Evolutionary conservation across 768 basidiomycete genomes (phyloP).

Genomic region (Lentinula raphanica): DNA sequence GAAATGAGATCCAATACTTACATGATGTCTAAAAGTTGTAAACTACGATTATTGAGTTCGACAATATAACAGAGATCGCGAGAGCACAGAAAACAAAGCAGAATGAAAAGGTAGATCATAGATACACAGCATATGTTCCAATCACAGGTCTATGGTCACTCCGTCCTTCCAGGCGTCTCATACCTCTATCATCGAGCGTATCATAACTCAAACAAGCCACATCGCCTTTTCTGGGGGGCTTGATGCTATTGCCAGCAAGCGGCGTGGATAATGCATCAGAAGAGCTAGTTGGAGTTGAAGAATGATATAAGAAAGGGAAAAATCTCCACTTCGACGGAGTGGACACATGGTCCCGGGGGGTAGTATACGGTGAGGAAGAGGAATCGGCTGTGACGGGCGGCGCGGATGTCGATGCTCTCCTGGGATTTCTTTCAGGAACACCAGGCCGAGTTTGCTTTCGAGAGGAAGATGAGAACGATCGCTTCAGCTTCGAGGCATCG

Average conservation of each 20-base stretch:
- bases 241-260: constrained; percentile 10
- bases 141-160: constrained; percentile 87
- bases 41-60: neutral
- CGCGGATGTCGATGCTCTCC: constrained; percentile 13
- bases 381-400: too few relatives aligned
- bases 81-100: neutral
- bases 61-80: neutral
- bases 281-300: constrained; percentile 19
- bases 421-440: constrained; percentile 7
- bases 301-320: constrained; percentile 34
- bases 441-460: neutral
- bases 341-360: constrained; percentile 13
- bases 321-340: constrained; percentile 35
- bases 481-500: neutral
- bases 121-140: constrained; percentile 67
- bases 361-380: neutral
- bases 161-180: constrained; percentile 71
- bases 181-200: constrained; percentile 69
- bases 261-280: constrained; percentile 11
- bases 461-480: constrained; percentile 5
- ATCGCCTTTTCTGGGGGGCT: constrained; percentile 54
- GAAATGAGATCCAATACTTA: neutral
- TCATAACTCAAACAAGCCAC: constrained; percentile 67
- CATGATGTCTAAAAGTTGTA: neutral
- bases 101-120: constrained; percentile 30